phyloP scores from a whole-genome alignment of 1,284 basidiomycete genomes.

The Cystobasidium pallidum region DNA sequence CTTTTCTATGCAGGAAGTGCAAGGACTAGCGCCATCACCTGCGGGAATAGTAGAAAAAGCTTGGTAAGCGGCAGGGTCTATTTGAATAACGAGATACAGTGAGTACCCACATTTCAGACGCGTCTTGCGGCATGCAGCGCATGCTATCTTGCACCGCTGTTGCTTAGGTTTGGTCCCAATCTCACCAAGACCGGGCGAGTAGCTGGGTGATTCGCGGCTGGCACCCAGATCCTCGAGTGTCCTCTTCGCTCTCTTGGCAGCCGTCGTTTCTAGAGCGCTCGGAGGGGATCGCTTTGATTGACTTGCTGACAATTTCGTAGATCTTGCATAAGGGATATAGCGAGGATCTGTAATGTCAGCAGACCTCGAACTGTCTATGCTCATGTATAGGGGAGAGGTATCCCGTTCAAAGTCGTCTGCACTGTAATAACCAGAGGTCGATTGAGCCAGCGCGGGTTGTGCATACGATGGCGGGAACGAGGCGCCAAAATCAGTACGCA shows the following conservation, averaged over 20 bases:
- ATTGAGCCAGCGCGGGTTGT: not conserved
- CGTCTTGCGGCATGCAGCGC: constrained; percentile 39
- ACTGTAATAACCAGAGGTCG: constrained; percentile 8
- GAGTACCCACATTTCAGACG: constrained; percentile 36
- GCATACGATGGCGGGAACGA: not conserved
- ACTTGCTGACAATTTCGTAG: not conserved
- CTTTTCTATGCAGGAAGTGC: constrained; percentile 41
- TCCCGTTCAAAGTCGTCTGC: constrained; percentile 14
- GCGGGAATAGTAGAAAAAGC: not conserved
- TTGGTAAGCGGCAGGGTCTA: not conserved
- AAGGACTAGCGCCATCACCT: constrained; percentile 36
- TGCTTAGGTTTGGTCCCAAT: constrained; percentile 8
- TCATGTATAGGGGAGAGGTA: not conserved
- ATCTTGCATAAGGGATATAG: constrained; percentile 34
- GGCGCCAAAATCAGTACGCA: constrained; percentile 4
- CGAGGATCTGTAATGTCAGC: not conserved
- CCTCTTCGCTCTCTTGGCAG: constrained; percentile 24
- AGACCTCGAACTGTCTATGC: not conserved
- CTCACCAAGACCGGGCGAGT: not conserved
- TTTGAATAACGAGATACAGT: not conserved
- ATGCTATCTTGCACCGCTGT: constrained; percentile 35
- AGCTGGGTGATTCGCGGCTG: not conserved
- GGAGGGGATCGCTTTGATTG: constrained; percentile 1
- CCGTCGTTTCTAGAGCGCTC: not conserved
- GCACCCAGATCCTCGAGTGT: not conserved